Evolutionary conservation across 306 rosid genomes (phyloP).

Genomic region (Sphenostylis stenocarpa): DNA sequence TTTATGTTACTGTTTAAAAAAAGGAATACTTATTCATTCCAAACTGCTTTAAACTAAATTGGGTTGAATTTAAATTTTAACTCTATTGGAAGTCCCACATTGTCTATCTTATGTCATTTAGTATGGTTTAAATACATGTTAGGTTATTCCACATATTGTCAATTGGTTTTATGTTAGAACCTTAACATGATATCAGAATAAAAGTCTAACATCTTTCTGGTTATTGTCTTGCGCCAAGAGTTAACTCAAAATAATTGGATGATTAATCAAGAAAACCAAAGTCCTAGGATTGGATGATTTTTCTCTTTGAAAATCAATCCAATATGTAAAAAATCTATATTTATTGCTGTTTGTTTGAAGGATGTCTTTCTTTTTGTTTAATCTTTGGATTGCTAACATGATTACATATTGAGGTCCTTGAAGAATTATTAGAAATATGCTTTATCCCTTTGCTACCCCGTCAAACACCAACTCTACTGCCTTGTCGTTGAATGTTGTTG

Average conservation of each 20-base stretch:
- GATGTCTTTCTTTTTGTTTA: not conserved
- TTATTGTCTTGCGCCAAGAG: too few species aligned
- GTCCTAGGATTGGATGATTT: not conserved
- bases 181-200: too few species aligned
- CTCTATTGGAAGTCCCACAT: too few species aligned
- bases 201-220: too few species aligned
- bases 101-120: too few species aligned
- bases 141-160: too few species aligned
- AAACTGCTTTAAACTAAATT: not conserved
- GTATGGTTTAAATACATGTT: too few species aligned
- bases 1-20: not conserved
- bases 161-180: too few species aligned
- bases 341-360: slow-evolving; percentile 29
- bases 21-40: not conserved
- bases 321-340: not conserved
- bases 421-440: slow-evolving; percentile 64
- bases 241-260: not conserved
- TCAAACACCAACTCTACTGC: slow-evolving; percentile 67
- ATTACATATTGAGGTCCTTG: slow-evolving; percentile 46
- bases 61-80: not conserved
- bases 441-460: slow-evolving; percentile 55
- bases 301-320: not conserved
- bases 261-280: not conserved
- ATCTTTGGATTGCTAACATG: slow-evolving; percentile 22
- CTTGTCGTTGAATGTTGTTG: slow-evolving; percentile 61